Evolutionary conservation across 2,329 filamentous ascomycete species (phyloP).

Genomic region (Septoria linicola): DNA sequence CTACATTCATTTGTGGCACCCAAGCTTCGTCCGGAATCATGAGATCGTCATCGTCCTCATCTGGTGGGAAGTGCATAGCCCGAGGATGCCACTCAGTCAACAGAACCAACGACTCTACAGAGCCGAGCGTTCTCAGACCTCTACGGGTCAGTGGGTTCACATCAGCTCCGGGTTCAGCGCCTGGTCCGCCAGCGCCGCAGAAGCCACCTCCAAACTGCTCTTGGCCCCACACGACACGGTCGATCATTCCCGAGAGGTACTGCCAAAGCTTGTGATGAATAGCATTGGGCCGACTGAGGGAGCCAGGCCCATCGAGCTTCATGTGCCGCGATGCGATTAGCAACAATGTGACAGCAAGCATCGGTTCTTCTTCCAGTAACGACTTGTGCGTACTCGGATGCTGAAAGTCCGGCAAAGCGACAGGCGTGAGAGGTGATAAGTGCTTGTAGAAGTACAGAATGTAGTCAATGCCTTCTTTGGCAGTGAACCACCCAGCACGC

Average conservation of each 20-base stretch:
- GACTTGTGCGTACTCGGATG: constrained; percentile 76
- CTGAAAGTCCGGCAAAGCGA: constrained; percentile 86
- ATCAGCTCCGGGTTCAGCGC: constrained; percentile 63
- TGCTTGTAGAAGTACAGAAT: constrained; percentile 95
- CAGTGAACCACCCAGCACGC: constrained; percentile 94
- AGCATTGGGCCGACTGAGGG: constrained; percentile 78
- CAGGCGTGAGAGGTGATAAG: constrained; percentile 86
- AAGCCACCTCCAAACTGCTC: constrained; percentile 92
- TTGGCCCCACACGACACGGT: constrained; percentile 91
- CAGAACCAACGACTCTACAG: constrained; percentile 89
- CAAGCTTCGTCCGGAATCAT: constrained; percentile 69
- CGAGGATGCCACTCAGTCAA: constrained; percentile 97
- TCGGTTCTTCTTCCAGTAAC: constrained; percentile 85
- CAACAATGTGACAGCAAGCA: constrained; percentile 85
- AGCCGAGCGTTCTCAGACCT: constrained; percentile 84
- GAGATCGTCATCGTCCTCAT: constrained; percentile 64
- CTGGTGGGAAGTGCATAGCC: constrained; percentile 84
- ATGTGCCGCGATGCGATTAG: constrained; percentile 89
- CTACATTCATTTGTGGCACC: constrained; percentile 56
- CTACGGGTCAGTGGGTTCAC: constrained; percentile 58
- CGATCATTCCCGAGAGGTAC: constrained; percentile 91
- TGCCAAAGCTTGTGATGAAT: constrained; percentile 96
- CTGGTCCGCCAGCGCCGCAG: constrained; percentile 62
- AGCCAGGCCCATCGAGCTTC: constrained; percentile 74
- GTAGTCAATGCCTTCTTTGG: constrained; percentile 88